Percentiles rank a stretch among this genome's conserved stretches.
Conservation (phyloP, 2,329 filamentous ascomycete species). For the Myriosclerotinia curreyana region DNA sequence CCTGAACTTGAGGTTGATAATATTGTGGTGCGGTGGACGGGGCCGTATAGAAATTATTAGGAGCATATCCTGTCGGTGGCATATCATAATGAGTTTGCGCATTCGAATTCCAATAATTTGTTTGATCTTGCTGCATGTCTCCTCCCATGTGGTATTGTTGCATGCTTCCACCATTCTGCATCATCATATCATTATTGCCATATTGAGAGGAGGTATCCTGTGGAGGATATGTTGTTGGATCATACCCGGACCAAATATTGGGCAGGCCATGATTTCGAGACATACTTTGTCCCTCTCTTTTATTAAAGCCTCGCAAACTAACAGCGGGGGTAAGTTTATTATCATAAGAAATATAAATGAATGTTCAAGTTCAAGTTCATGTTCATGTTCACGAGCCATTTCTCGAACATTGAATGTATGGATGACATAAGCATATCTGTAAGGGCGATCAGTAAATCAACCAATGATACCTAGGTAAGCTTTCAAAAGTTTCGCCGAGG, state of each 20-base stretch:
- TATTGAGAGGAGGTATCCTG: slow-evolving; percentile 20
- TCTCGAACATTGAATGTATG: background rate
- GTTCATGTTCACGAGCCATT: background rate
- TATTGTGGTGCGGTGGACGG: slow-evolving; percentile 21
- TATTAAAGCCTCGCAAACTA: slow-evolving; percentile 2
- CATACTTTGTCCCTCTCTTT: slow-evolving; percentile 16
- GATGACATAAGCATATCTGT: slow-evolving; percentile 14
- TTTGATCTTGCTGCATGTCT: slow-evolving; percentile 11
- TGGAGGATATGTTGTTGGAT: slow-evolving; percentile 21
- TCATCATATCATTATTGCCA: slow-evolving; percentile 16
- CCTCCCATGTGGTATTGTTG: slow-evolving; percentile 20
- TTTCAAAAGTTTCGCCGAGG: background rate
- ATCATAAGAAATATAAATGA: background rate
- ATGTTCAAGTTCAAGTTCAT: background rate
- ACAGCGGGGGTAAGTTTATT: background rate
- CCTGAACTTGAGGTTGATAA: slow-evolving; percentile 22
- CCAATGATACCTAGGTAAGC: slow-evolving; percentile 1
- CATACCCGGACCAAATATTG: slow-evolving; percentile 18
- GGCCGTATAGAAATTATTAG: slow-evolving; percentile 16
- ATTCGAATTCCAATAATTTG: slow-evolving; percentile 18
- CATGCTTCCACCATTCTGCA: slow-evolving; percentile 15
- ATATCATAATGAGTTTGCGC: slow-evolving; percentile 16
- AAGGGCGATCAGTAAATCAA: background rate
- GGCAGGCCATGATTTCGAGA: slow-evolving; percentile 22
- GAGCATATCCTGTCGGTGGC: slow-evolving; percentile 15